Evolutionary conservation across 2,329 filamentous ascomycete genomes (phyloP).

Genomic region (Hypoxylon sp.): DNA sequence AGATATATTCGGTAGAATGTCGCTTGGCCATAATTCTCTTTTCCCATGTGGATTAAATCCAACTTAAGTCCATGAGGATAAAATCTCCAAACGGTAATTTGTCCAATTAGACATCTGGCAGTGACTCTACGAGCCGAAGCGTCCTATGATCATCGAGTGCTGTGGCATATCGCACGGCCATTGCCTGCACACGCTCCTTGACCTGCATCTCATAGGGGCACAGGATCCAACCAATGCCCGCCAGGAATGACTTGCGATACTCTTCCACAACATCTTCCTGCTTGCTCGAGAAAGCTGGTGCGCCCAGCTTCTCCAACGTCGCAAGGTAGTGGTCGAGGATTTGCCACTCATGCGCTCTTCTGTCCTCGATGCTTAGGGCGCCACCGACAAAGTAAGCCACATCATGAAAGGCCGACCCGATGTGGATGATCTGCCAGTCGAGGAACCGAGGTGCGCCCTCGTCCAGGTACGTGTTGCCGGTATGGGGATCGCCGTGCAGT

Average conservation of each 20-base stretch:
- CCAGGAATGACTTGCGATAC: conserved; percentile 51
- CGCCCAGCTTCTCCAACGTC: conserved; percentile 44
- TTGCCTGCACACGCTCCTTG: conserved; percentile 50
- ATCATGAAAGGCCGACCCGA: conserved; percentile 54
- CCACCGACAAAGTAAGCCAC: conserved; percentile 52
- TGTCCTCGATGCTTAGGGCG: conserved; percentile 51
- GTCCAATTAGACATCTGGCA: conserved; percentile 26
- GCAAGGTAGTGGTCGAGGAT: conserved; percentile 52
- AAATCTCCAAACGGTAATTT: not conserved
- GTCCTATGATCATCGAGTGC: conserved; percentile 53
- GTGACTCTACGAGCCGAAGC: conserved; percentile 49
- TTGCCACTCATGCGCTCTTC: conserved; percentile 50
- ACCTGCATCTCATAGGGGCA: conserved; percentile 53
- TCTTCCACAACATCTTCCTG: conserved; percentile 48
- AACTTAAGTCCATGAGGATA: no score
- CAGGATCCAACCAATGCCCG: conserved; percentile 52
- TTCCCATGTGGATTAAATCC: no score
- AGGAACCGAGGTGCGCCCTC: conserved; percentile 50
- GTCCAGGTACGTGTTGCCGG: conserved; percentile 52
- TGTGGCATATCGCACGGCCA: conserved; percentile 50
- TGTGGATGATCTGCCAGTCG: conserved; percentile 54
- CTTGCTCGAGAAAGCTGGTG: conserved; percentile 42
- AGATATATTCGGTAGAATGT: no score
- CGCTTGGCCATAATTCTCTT: no score
- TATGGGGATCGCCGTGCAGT: conserved; percentile 53